Base-by-base conservation (phyloP, 768 basidiomycete species). In the Lentinula boryana region DNA sequence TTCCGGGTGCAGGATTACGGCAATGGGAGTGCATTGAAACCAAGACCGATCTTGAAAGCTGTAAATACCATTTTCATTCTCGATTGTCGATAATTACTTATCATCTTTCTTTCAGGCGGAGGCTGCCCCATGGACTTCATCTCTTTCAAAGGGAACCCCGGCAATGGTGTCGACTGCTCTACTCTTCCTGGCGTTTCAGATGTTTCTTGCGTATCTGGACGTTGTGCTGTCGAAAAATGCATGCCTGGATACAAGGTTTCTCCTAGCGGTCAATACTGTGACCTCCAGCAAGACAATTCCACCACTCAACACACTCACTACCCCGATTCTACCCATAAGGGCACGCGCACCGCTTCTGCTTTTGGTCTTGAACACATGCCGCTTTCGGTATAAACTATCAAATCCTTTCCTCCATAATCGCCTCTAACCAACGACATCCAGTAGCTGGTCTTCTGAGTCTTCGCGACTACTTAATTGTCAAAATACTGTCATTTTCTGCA, bases 11-110 rank as follows among this genome's bases (percentile, higher is more conserved):
- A 3, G 49, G 57, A 5, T n/a, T 61, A 4, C 60, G 68, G 7
- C 71, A 72, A 1, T 77, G 74, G 73, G 76, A 76, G 60, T 77
- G 76, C 60, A 58, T 77, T 57, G 62, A 76, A 56, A 71, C 70
- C 9, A 63, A 41, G 40, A 60, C 51, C 40, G 74, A 76, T 58
- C 67, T 77, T 9, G 76, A 75, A 63, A 74, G 73, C 65, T 77
- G 76, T 76, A 52, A 60, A 75, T 73, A n/a, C n/a, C 2, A 43
- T 61, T 53, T 10, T 38, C 9, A 2, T n/a, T 7, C 13, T 21
- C 31, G 21, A n/a, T n/a, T 46, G 2, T 23, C 51, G 4, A 43
- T 3, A 49, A 23, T 32, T 12, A 38, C n/a, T 16, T 35, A 32
- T 5, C 23, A 23, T 35, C 2, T 31, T 15, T 8, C 16, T 31